Evolutionary conservation across 23 red algal genomes (phyloP), one percentile per base, ranked within the genome.

Genomic region (Chondrus crispus): DNA sequence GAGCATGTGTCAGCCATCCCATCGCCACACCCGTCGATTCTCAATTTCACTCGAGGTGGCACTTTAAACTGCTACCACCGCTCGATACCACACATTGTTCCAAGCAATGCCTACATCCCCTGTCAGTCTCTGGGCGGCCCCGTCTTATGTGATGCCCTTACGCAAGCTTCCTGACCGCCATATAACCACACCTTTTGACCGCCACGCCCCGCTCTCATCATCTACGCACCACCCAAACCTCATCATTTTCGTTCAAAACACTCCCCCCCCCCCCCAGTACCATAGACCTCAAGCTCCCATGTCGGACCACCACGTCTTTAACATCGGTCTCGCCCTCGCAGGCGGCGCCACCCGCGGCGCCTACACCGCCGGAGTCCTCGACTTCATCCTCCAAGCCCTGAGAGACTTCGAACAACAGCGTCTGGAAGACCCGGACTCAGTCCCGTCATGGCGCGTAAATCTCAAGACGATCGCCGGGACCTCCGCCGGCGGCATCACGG

Each of bases 281-380:
- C n/a, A n/a, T n/a, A n/a, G n/a, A n/a, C n/a, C n/a, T n/a, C n/a
- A n/a, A n/a, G n/a, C n/a, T n/a, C n/a, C n/a, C n/a, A 66, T 66
- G 60, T 22, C 35, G 5, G 60, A 32, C 60, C 26, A 66, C 9
- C 26, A 32, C 26, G 60, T 29, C 80, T 84, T 60, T 53, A 36
- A 84, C 29, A 32, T 86, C 19, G 82, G 82, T 62, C 55, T 86
- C 7, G 58, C 54, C 46, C 58, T 86, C 16, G 82, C 82, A 38
- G 82, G 82, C 53, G 82, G 54, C 38, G 54, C 82, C 38, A 86
- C 82, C n/a, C 54, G 82, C 62, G 82, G 82, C 40, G 82, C 82
- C 58, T 86, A 86, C 62, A 68, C 55, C 30, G 82, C 82, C 55
- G 82, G 82, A 11, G 82, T 86, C 41, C 37, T 86, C 1, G 82